phyloP scores from a whole-genome alignment of 2,329 filamentous ascomycete species.

The Fusarium tjaetaba region DNA sequence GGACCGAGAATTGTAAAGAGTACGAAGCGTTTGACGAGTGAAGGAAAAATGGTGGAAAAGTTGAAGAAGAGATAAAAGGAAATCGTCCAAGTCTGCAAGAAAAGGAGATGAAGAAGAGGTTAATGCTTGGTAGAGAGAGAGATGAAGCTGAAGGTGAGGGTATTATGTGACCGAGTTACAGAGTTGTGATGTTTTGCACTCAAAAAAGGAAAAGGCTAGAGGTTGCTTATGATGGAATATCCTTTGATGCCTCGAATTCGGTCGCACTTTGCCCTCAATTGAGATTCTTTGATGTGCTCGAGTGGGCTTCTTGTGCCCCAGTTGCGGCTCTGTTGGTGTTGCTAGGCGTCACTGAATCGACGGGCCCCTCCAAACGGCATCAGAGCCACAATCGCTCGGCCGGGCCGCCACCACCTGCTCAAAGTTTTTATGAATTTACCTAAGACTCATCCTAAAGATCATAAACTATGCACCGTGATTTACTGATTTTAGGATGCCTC shows the following conservation, averaged over 20 bases:
- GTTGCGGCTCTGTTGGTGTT: conserved; percentile 6
- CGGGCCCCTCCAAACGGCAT: conserved; percentile 1
- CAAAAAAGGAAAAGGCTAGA: not conserved
- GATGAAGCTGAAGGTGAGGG: accelerated
- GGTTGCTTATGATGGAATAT: not conserved
- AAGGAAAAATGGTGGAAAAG: accelerated
- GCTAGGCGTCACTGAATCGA: not conserved
- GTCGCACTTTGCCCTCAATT: not conserved
- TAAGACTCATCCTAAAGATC: not conserved
- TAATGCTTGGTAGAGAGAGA: not conserved
- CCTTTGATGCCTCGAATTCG: not conserved
- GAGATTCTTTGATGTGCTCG: not conserved
- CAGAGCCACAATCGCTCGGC: not conserved
- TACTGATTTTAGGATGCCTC: not conserved
- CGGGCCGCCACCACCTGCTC: not conserved
- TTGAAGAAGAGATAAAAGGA: not conserved
- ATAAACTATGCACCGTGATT: not conserved
- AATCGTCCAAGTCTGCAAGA: not conserved
- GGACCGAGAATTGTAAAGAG: not conserved
- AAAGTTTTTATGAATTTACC: not conserved
- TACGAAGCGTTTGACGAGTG: not conserved
- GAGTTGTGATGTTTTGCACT: not conserved
- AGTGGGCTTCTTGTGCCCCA: not conserved
- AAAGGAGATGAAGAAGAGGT: not conserved
- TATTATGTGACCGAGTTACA: too few species aligned